Percentiles rank a stretch among this genome's conserved stretches.
phyloP scores from a whole-genome alignment of 371 early-diverging fungal genomes.

The Rhizomucor pusillus region DNA sequence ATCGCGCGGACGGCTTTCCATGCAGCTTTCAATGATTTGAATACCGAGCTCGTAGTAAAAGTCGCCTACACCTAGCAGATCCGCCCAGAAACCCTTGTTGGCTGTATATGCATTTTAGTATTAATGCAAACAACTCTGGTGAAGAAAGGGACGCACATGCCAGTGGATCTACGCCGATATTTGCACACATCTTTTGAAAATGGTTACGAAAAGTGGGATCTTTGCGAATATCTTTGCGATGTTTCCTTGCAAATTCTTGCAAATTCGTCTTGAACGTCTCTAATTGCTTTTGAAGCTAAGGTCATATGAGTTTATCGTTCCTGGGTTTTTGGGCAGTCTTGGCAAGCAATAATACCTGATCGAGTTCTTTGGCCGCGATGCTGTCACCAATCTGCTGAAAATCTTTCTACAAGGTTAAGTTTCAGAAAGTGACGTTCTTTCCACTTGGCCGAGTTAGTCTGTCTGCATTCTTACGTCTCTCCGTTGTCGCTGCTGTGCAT shows the following conservation, averaged over 20 bases:
- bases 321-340: neutral
- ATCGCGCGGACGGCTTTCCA: slow-evolving; percentile 77
- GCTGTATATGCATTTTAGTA: slow-evolving; percentile 50
- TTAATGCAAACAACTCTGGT: slow-evolving; percentile 1
- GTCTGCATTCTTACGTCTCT: slow-evolving; percentile 20
- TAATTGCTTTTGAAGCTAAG: slow-evolving; percentile 73
- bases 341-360: slow-evolving; percentile 35
- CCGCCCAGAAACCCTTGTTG: slow-evolving; percentile 94
- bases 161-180: slow-evolving; percentile 94
- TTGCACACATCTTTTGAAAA: slow-evolving; percentile 91
- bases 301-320: neutral
- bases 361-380: slow-evolving; percentile 55
- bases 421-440: neutral
- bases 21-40: slow-evolving; percentile 88
- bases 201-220: slow-evolving; percentile 87
- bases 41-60: slow-evolving; percentile 96
- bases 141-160: slow-evolving; percentile 61
- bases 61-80: slow-evolving; percentile 93
- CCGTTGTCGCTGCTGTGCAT: slow-evolving; percentile 24
- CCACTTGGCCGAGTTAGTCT: too few species aligned
- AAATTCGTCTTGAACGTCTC: slow-evolving; percentile 77
- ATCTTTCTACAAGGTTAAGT: slow-evolving; percentile 35
- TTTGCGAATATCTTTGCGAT: slow-evolving; percentile 85
- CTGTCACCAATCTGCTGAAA: slow-evolving; percentile 54
- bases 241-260: slow-evolving; percentile 81